Evolutionary conservation across 108 stramenopile species (phyloP).

Genomic region (Schizochytrium sp.): DNA sequence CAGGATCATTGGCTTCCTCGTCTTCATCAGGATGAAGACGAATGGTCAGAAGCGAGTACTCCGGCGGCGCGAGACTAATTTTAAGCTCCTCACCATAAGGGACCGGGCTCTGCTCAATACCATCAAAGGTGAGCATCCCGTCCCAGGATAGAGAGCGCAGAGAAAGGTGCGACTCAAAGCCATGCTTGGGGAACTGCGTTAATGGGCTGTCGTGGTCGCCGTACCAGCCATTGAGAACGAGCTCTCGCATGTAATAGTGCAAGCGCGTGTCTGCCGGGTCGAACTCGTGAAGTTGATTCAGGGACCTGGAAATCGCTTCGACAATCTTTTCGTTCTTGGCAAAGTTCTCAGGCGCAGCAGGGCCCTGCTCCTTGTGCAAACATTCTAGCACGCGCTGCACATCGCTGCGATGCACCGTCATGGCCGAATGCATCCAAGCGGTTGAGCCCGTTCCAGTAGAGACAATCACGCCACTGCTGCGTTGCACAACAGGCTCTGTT

Average conservation of each 20-base stretch:
- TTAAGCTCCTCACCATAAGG: background rate
- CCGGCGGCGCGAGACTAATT: background rate
- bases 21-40: background rate
- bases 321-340: constrained; percentile 8
- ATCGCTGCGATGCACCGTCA: background rate
- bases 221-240: constrained; percentile 3
- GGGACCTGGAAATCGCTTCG: background rate
- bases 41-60: background rate
- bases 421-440: background rate
- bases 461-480: background rate
- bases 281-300: background rate
- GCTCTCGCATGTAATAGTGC: constrained; percentile 17
- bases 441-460: background rate
- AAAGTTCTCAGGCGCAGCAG: background rate
- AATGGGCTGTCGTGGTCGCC: background rate
- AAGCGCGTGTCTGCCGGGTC: background rate
- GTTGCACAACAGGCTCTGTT: background rate
- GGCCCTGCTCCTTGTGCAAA: constrained; percentile 17
- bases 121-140: constrained; percentile 15
- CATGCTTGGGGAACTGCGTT: background rate
- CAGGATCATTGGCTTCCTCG: too few species aligned
- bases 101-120: background rate
- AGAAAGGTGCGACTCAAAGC: background rate
- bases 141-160: background rate
- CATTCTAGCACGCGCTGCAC: background rate